Evolutionary conservation across 192 early-diverging fungal species (phyloP).

Genomic region (Coemansia sp.): DNA sequence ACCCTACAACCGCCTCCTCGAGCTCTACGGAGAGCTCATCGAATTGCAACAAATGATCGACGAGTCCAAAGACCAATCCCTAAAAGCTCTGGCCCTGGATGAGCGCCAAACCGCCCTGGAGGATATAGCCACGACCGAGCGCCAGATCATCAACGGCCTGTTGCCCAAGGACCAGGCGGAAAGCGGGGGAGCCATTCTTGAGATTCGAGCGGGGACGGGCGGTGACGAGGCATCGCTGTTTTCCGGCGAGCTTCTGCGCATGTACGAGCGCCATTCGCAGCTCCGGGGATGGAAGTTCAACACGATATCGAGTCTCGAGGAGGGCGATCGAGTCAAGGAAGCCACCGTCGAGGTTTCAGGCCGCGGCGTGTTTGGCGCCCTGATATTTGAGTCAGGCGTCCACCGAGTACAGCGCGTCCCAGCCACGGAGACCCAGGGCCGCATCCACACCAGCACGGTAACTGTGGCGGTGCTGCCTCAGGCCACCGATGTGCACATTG

Average conservation of each 20-base stretch:
- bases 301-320: conserved; percentile 39
- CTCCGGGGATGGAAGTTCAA: conserved; percentile 66
- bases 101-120: conserved; percentile 55
- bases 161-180: conserved; percentile 70
- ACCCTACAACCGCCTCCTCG: conserved; percentile 28
- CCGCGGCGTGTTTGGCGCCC: conserved; percentile 65
- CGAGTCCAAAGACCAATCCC: conserved; percentile 17
- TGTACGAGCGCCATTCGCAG: conserved; percentile 73
- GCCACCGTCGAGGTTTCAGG: conserved; percentile 66
- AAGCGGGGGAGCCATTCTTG: conserved; percentile 66
- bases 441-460: conserved; percentile 74
- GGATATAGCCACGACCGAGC: conserved; percentile 49
- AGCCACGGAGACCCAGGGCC: conserved; percentile 71
- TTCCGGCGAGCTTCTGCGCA: conserved; percentile 63
- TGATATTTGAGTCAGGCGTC: conserved; percentile 81
- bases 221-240: conserved; percentile 79
- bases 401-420: conserved; percentile 83
- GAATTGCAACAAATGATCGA: conserved; percentile 49
- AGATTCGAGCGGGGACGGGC: conserved; percentile 75
- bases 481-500: conserved; percentile 68
- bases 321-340: conserved; percentile 55
- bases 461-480: conserved; percentile 79
- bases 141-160: conserved; percentile 57
- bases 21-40: conserved; percentile 36
- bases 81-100: conserved; percentile 61